Evolutionary conservation across 257 asterid species (phyloP), one percentile per base, ranked within the genome.

Genomic region (Coffea canephora): DNA sequence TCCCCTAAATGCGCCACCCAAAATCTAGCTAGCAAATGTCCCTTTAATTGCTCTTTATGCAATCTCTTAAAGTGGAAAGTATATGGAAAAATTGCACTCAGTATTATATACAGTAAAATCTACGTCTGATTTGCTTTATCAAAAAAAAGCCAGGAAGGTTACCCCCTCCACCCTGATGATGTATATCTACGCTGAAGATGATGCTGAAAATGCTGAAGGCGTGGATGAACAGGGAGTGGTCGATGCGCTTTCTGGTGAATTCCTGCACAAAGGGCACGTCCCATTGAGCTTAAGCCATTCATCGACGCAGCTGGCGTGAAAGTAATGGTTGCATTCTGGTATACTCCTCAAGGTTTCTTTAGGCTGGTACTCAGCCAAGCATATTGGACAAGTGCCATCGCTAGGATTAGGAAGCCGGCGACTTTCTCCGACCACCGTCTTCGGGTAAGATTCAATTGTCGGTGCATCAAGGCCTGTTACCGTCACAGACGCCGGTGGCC

Each of bases 251-350:
- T 90, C 89, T 0, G 91, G 97, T 5, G 94, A 87, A 69, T 89
- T 91, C 72, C 99, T 79, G 71, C 99, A 95, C 81, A 95, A 21
- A 0, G 99, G 99, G 50, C 99, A 95, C 10, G 88, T 87, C 3
- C 93, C 96, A 13, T 95, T 95, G 80, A 89, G 88, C 85, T 83
- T 90, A 27, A 95, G 96, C 99, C 99, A 95, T 81, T 93, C 97
- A 69, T 93, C 98, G 0, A 95, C 82, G 78, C 99, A 95, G 19
- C 82, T 81, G 0, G 80, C 91, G 57, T 95, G 99, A 77, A 88
- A 95, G 80, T 85, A 91, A 79, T 95, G 99, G 73, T 89, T 86
- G 88, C 99, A 95, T 16, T 89, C 95, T 0, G 99, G 99, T 52
- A 95, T 86, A 39, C 89, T 90, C 45, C 94, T 88, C 18, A 93